Evolutionary conservation across 1,139 yeast species (phyloP).

Genomic region (Saccharomyces hybrid): DNA sequence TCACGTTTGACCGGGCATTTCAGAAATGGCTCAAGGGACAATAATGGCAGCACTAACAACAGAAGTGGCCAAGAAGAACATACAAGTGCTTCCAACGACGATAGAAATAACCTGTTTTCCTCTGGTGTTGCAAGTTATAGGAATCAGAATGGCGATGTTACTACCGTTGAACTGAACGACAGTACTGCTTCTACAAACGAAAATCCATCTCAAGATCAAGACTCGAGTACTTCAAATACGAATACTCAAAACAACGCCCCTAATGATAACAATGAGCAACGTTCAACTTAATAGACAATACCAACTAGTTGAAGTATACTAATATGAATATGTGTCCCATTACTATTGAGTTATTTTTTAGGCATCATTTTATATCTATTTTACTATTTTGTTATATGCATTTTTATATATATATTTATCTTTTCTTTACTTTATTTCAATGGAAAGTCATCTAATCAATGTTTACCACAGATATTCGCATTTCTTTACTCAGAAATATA

Average conservation of each 20-base stretch:
- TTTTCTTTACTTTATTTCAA: background rate
- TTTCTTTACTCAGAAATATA: background rate
- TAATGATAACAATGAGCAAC: background rate
- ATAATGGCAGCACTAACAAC: background rate
- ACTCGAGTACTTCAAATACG: background rate
- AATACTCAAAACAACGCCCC: background rate
- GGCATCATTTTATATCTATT: background rate
- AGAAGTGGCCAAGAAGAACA: background rate
- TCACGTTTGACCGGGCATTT: background rate
- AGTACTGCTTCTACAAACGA: background rate
- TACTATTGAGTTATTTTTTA: background rate
- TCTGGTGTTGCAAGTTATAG: conserved; percentile 17
- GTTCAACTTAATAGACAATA: background rate
- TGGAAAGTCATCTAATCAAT: background rate
- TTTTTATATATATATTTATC: background rate
- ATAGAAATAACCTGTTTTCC: conserved; percentile 9
- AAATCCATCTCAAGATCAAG: background rate
- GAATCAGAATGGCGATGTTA: conserved; percentile 12
- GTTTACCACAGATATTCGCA: background rate
- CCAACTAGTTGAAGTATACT: background rate
- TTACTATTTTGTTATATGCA: background rate
- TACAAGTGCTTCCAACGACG: background rate
- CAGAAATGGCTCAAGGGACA: background rate
- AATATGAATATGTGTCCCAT: background rate
- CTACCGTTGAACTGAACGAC: conserved; percentile 10